Conservation (phyloP, 2,329 filamentous ascomycete genomes). For the Fusarium verticillioides region DNA sequence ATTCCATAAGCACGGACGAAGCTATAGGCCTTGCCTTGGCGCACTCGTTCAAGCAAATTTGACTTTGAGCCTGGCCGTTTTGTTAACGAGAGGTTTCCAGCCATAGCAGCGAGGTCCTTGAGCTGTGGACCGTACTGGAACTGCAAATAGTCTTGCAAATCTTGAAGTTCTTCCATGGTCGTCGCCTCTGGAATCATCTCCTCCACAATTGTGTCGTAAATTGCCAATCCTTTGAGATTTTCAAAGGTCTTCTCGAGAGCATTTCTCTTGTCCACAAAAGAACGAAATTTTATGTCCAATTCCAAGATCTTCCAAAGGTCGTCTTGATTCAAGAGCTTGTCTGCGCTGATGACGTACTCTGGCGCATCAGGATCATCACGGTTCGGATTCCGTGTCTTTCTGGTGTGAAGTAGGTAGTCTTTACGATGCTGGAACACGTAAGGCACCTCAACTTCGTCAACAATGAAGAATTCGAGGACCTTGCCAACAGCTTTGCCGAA, state of each 20-base stretch:
- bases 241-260: constrained; percentile 83
- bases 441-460: constrained; percentile 93
- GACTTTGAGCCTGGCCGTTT: constrained; percentile 88
- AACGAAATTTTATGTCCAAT: constrained; percentile 93
- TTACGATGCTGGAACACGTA: constrained; percentile 99
- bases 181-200: constrained; percentile 83
- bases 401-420: constrained; percentile 94
- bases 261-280: constrained; percentile 90
- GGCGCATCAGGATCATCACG: constrained; percentile 76
- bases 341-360: constrained; percentile 79
- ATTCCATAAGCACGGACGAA: constrained; percentile 93
- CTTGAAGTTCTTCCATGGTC: constrained; percentile 95
- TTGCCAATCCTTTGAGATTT: constrained; percentile 71
- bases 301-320: constrained; percentile 97
- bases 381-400: constrained; percentile 71
- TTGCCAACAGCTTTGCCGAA: constrained; percentile 91
- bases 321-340: constrained; percentile 90
- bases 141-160: constrained; percentile 95
- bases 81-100: constrained; percentile 71
- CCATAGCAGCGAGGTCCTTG: constrained; percentile 77
- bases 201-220: constrained; percentile 80
- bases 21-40: constrained; percentile 80
- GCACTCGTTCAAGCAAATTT: constrained; percentile 83
- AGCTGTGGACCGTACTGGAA: constrained; percentile 90
- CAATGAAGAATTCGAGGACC: constrained; percentile 93